Conservation (phyloP, 305 asterid species). For the Plantago lanceolata region DNA sequence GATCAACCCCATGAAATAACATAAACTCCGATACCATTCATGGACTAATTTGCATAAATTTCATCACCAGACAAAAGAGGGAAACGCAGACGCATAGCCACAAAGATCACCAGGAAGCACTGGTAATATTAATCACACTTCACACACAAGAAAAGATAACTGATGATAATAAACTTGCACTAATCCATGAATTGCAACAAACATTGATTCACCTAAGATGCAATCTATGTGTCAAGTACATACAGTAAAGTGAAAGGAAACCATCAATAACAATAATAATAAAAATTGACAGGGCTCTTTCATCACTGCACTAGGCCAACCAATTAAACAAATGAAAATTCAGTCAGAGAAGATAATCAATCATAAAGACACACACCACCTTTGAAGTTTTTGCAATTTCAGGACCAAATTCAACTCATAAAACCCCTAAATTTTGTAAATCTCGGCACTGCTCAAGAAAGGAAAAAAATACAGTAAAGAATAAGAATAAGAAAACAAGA, state of each 20-base stretch:
- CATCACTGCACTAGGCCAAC: too few species aligned
- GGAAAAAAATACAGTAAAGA: too few species aligned
- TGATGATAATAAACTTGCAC: background rate
- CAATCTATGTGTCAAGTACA: background rate
- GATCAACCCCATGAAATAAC: too few species aligned
- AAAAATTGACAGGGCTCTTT: too few species aligned
- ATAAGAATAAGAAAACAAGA: background rate
- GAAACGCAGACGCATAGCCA: background rate
- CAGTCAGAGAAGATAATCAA: constrained; percentile 11
- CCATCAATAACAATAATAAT: too few species aligned
- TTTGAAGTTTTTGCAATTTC: background rate
- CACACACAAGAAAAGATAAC: background rate
- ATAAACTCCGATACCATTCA: background rate
- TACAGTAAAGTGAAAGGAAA: background rate
- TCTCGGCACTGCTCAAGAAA: background rate
- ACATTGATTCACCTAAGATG: background rate
- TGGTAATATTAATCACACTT: background rate
- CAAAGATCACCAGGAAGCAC: background rate
- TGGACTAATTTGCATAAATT: too few species aligned
- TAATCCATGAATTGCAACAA: background rate
- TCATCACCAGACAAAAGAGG: background rate
- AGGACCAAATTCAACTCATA: too few species aligned
- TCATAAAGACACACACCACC: background rate
- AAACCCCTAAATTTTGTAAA: background rate
- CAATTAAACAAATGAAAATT: background rate